Evolutionary conservation across 2,329 filamentous ascomycete species (phyloP).

Genomic region (Aspergillus proliferans): DNA sequence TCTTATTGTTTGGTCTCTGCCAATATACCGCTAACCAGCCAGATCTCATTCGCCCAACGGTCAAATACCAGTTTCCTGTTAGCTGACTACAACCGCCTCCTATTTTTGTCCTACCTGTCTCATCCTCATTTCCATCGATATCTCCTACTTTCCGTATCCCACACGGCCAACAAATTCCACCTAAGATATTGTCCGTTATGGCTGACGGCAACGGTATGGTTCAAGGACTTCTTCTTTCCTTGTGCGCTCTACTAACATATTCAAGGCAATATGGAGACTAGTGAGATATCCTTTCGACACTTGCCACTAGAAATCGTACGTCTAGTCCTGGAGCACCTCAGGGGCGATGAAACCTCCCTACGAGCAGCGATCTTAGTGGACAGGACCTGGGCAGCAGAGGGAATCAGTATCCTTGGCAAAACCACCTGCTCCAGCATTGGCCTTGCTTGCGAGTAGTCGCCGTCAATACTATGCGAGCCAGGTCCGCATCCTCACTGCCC

Average conservation of each 20-base stretch:
- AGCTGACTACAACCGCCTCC: no score
- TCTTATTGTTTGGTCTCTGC: no score
- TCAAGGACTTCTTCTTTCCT: not conserved
- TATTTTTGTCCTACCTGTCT: no score
- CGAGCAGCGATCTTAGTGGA: not conserved
- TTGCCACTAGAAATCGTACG: not conserved
- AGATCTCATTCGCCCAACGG: no score
- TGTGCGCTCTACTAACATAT: not conserved
- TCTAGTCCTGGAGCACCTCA: not conserved
- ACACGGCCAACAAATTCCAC: not conserved
- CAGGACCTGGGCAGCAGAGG: not conserved
- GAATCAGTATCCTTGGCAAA: not conserved
- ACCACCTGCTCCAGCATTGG: no score
- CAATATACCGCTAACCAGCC: no score
- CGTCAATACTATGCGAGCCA: not conserved
- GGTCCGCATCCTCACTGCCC: not conserved
- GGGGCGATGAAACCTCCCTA: not conserved
- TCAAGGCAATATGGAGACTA: not conserved
- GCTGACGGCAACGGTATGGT: not conserved
- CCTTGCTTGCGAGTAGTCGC: not conserved
- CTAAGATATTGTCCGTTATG: not conserved
- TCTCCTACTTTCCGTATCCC: not conserved
- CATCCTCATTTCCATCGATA: no score
- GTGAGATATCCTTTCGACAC: not conserved
- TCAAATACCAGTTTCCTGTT: no score